Base-by-base conservation (phyloP, 1,284 basidiomycete genomes). In the Spongispora temasekensis region DNA sequence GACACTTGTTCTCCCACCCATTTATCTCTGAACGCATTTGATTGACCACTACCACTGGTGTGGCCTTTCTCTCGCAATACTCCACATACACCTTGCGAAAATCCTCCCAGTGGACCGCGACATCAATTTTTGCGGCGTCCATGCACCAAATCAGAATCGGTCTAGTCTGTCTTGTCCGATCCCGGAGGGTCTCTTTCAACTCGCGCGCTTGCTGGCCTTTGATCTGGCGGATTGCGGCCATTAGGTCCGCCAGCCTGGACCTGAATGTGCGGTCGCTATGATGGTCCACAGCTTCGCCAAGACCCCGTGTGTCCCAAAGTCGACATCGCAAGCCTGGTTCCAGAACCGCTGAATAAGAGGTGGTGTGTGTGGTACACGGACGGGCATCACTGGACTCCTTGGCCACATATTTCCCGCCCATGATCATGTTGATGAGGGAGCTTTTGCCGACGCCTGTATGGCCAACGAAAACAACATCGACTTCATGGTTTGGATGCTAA, bases 261-360 rank as follows among this genome's bases (percentile, higher is more conserved):
- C 7, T 7, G 32, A 34, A 34, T 40, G 42, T 59, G 46, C 37
- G 50, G 5, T 60, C 57, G 25, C 58, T 48, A 15, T 48, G 50
- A 28, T 32, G n/a, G 13, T 60, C 70, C 12, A 46, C 63, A 0
- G 65, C 67, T 60, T 74, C 69, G 19, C 62, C 60, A 23, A 71
- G 70, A 48, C 69, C 69, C 3, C 66, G 68, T 19, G 70, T 71
- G 44, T 71, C 69, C 69, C 69, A 71, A 21, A 71, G 68, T 30
- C 35, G 42, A 48, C 59, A 70, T 40, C 35, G 52, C 53, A 58
- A 23, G 30, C 46, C 58, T 3, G 44, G 9, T 31, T 10, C 65
- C 17, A 63, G 57, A 2, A 44, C 10, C 10, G 9, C 21, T n/a
- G 44, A 3, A 55, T 71, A 73, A 15, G 51, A 8, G 21, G n/a